A percentile compares a stretch with the other conserved stretches of the same genome.
Conservation (phyloP, 352 stramenopile species). For the Globisporangium cystogenes region DNA sequence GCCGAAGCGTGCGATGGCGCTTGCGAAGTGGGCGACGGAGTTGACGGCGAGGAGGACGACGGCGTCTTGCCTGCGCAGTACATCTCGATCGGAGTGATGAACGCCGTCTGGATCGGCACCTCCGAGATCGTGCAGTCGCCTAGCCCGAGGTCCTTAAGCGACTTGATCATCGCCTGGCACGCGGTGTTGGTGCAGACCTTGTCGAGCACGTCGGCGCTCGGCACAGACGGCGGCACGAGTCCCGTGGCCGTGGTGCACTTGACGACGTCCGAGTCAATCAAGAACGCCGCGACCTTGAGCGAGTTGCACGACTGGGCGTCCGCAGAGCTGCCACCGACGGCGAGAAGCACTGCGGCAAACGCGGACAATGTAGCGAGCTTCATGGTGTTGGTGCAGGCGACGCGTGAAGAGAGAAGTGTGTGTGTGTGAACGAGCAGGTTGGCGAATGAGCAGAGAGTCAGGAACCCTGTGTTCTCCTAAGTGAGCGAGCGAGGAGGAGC, state of each 20-base stretch:
- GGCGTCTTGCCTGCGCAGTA: neutral
- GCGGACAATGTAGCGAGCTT: neutral
- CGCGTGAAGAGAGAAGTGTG: neutral
- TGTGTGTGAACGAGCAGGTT: neutral
- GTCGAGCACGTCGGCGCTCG: neutral
- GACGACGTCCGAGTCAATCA: neutral
- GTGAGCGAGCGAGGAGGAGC: no score
- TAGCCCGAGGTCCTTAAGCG: conserved; percentile 4
- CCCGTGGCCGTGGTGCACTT: conserved; percentile 2
- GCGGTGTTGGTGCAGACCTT: neutral
- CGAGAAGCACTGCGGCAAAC: neutral
- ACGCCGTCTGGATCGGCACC: conserved; percentile 1
- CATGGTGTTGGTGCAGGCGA: neutral
- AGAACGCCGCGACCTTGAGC: neutral
- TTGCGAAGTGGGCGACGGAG: neutral
- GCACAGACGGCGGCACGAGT: neutral
- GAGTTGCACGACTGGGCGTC: neutral
- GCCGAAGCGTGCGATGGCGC: neutral
- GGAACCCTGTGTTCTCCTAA: neutral
- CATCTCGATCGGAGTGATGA: conserved; percentile 4
- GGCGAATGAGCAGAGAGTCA: neutral
- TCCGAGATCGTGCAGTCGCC: conserved; percentile 3
- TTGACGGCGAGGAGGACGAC: neutral
- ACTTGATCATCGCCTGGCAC: neutral
- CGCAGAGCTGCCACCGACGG: neutral